Evolutionary conservation across 179 eudicot species (phyloP).

Genomic region (Nepenthes alata): DNA sequence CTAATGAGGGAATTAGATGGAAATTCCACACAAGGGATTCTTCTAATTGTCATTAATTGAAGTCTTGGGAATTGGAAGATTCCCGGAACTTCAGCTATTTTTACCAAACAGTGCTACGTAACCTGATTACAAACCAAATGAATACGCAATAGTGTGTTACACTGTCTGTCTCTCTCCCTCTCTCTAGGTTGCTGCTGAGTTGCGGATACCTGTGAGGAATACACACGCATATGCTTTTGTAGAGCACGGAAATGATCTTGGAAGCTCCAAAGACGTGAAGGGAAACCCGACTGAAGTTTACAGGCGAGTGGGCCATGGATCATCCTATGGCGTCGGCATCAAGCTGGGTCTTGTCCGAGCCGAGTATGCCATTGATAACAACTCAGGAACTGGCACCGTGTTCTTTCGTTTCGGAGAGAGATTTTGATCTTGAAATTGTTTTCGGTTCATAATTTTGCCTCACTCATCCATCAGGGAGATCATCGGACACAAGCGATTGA

Average conservation of each 20-base stretch:
- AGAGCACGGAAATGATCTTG: conserved; percentile 90
- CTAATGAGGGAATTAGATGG: too few species aligned
- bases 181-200: conserved; percentile 80
- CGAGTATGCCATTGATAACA: conserved; percentile 89
- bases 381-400: conserved; percentile 74
- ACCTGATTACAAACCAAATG: too few species aligned
- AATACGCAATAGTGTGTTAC: too few species aligned
- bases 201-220: conserved; percentile 71
- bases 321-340: conserved; percentile 81
- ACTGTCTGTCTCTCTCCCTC: neutral
- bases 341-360: conserved; percentile 86
- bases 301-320: conserved; percentile 79
- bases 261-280: conserved; percentile 85
- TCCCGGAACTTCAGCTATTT: too few species aligned
- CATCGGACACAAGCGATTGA: too few species aligned
- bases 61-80: too few species aligned
- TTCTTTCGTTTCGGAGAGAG: conserved; percentile 97
- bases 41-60: too few species aligned
- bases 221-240: conserved; percentile 75
- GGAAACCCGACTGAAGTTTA: conserved; percentile 97
- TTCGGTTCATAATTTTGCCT: too few species aligned
- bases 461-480: too few species aligned
- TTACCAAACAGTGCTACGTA: too few species aligned
- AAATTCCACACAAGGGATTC: too few species aligned
- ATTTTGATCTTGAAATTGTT: conserved; percentile 27